These are phyloP conservation scores for Heteromeles arbutifolia DNA, from an alignment of 306 rosid species.

Conservation along the genomic window DNA sequence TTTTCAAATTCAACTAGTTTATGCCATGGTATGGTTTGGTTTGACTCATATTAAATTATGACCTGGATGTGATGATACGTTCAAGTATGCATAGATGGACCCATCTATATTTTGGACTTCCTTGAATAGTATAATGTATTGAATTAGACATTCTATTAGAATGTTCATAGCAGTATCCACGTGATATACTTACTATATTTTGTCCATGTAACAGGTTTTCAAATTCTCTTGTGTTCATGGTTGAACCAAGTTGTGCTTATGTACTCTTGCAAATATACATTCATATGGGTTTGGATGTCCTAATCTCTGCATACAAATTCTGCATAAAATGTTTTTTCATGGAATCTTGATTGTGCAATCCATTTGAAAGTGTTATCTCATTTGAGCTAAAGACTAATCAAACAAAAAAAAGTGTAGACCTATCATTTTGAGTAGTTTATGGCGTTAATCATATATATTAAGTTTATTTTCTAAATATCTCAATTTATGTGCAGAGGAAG, in stretches of 20 bases:
- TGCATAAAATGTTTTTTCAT: background rate
- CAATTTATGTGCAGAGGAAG: constrained; percentile 52
- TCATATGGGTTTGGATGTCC: background rate
- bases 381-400: background rate
- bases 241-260: background rate
- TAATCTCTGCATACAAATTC: background rate
- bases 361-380: background rate
- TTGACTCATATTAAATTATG: background rate
- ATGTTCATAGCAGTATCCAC: background rate
- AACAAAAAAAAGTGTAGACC: background rate
- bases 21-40: background rate
- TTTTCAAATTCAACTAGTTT: background rate
- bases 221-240: background rate
- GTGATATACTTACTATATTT: background rate
- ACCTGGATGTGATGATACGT: background rate
- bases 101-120: background rate
- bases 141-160: background rate
- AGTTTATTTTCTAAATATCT: constrained; percentile 14
- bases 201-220: background rate
- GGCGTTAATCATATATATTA: too few species aligned
- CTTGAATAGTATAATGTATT: background rate
- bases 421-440: background rate
- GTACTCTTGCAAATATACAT: background rate
- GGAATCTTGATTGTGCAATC: background rate
- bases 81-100: background rate